Percentiles rank a stretch among this genome's conserved stretches.
phyloP scores from a whole-genome alignment of 2,329 filamentous ascomycete genomes.

The Lasiodiplodia gonubiensis region DNA sequence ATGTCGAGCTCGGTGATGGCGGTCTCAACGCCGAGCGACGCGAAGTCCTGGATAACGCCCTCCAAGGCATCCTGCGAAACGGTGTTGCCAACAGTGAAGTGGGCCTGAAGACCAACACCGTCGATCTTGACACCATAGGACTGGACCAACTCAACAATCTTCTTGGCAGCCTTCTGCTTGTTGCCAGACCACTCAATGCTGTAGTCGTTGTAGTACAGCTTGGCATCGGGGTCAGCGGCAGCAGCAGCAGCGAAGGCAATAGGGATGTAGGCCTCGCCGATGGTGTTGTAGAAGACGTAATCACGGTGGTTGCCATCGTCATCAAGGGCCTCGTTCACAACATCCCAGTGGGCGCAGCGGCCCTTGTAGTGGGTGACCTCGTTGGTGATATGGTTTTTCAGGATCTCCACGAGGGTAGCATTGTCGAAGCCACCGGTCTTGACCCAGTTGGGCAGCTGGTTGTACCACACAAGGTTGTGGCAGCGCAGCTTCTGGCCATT shows the following conservation, averaged over 20 bases:
- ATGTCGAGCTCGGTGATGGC: constrained; percentile 72
- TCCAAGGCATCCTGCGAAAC: constrained; percentile 44
- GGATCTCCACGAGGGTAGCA: constrained; percentile 47
- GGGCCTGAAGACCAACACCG: constrained; percentile 58
- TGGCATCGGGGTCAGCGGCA: constrained; percentile 61
- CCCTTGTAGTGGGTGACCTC: constrained; percentile 48
- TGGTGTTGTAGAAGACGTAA: constrained; percentile 55
- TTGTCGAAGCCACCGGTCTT: constrained; percentile 45
- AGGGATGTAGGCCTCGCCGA: constrained; percentile 54
- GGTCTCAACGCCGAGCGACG: constrained; percentile 60
- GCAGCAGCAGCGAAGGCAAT: constrained; percentile 62
- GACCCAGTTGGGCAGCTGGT: constrained; percentile 49
- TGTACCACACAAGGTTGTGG: constrained; percentile 52
- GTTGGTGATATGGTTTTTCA: constrained; percentile 51
- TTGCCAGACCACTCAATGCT: constrained; percentile 48
- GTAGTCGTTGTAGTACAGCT: constrained; percentile 66
- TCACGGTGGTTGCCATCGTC: constrained; percentile 61
- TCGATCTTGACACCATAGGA: constrained; percentile 41
- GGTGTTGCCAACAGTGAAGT: constrained; percentile 54
- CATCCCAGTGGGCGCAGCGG: constrained; percentile 65
- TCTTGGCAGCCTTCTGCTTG: constrained; percentile 44
- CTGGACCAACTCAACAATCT: constrained; percentile 48
- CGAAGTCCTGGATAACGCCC: constrained; percentile 58
- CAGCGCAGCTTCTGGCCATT: constrained; percentile 47
- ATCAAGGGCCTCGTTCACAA: constrained; percentile 67